Evolutionary conservation across 176 grass and related monocot species (phyloP).

Genomic region (Oropetium thomaeum): DNA sequence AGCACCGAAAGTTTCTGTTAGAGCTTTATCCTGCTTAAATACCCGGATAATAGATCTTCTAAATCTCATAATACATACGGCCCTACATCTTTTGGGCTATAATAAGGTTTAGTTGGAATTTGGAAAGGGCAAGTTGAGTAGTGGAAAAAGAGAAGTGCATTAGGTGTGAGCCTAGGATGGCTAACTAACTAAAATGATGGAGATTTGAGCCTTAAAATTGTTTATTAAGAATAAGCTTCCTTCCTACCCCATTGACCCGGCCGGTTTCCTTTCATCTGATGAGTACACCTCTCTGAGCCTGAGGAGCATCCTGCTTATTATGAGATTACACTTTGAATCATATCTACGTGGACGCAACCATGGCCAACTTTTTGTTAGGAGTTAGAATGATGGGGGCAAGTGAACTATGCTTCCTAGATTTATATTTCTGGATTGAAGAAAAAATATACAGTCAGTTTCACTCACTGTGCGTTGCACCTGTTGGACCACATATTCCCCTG

Average conservation of each 20-base stretch:
- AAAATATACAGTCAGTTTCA: background rate
- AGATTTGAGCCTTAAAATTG: background rate
- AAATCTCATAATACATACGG: conserved; percentile 18
- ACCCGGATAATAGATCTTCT: background rate
- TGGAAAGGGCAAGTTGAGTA: background rate
- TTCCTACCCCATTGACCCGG: background rate
- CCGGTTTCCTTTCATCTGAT: background rate
- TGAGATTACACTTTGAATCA: background rate
- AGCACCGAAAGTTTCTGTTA: conserved; percentile 2
- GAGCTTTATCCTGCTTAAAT: conserved; percentile 19
- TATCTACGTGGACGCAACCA: conserved; percentile 23
- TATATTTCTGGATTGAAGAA: background rate
- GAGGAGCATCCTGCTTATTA: background rate
- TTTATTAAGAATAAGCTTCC: background rate
- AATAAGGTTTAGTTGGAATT: background rate
- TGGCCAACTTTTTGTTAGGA: background rate
- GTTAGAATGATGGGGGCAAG: conserved; percentile 1
- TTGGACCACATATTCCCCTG: background rate
- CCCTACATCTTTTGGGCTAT: background rate
- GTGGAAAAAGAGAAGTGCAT: background rate
- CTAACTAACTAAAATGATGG: background rate
- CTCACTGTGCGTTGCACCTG: background rate
- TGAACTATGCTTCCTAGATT: background rate
- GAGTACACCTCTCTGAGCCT: too few species aligned
- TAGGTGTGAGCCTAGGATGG: background rate